Base-by-base conservation (phyloP, 2,329 filamentous ascomycete species). In the Monilinia polystroma region DNA sequence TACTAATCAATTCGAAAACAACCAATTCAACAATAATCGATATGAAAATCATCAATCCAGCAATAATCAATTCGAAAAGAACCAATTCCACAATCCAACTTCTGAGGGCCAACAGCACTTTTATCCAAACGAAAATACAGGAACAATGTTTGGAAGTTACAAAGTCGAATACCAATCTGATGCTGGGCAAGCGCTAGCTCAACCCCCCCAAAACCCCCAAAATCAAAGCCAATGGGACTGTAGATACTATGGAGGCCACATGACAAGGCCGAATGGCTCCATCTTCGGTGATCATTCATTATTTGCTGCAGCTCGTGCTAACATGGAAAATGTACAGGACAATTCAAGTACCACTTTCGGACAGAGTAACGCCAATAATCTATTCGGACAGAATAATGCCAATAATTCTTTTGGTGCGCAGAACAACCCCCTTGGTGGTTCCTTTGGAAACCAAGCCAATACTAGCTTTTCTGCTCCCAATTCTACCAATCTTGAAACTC, bases 101-200 rank as follows among this genome's bases (percentile, higher is more conserved):
- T 51, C 49, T 51, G 45, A 51, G 4, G 29, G 6, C 7, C 32
- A 51, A 60, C 58, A 60, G 12, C 32, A 38, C 45, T 38, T 51
- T 7, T 12, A 60, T 38, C 23, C 58, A 51, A 38, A 60, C 58
- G 29, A 49, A 38, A 45, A 38, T 5, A 18, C 29, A 14, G 29
- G n/a, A 60, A 60, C n/a, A 14, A 51, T 60, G 45, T 38, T 51
- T 38, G 58, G 45, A n/a, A n/a, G 35, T 12, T 18, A 51, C 20
- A 38, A 51, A 51, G 58, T 51, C 14, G 57, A 49, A 47, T 49
- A 60, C 35, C 29, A 29, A 11, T 11, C 18, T 32, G 26, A 59
- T 47, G 45, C 45, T 60, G 45, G 20, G 58, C 58, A 60, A 60
- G 58, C 58, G 58, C 58, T 45, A 51, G 58, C 20, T 47, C 43